Evolutionary conservation across 306 rosid genomes (phyloP), one percentile per base, ranked within the genome.

Genomic region (Myrica gale): DNA sequence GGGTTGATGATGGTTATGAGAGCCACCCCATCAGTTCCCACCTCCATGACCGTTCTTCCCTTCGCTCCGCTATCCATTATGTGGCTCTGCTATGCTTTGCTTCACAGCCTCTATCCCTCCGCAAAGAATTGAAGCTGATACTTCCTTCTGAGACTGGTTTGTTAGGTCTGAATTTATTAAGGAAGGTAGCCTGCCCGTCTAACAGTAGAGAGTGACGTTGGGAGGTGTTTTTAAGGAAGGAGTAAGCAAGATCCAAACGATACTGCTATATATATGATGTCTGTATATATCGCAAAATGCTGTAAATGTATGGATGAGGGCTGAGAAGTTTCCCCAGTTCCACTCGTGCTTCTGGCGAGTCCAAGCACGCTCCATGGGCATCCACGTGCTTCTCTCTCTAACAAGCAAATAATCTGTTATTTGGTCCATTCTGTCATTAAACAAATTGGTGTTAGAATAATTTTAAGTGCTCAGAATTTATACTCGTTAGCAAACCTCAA

Each of bases 171-270:
- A 62, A 76, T 66, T 43, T 71, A n/a, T 26, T 26, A 5, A 16
- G 55, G 26, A 26, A 5, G 68, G 72, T 76, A 37, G 1, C 84
- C 80, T 44, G 78, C 41, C 60, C 63, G 79, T 78, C 20, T 16
- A 9, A 52, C 69, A 15, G 26, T 20, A 19, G 12, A 23, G 6
- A 6, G 12, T 39, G 79, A 71, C 71, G 82, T 23, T n/a, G 62
- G 55, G 42, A n/a, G 15, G 60, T 53, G 37, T 41, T 72, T n/a
- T 37, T 4, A 69, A 26, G 56, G 47, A 66, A 67, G 60, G 37
- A 2, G 3, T 3, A 32, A 32, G 37, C 37, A 2, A 32, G 37
- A 32, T 32, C 37, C 3, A 32, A 32, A 32, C 37, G 37, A 32
- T 32, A 32, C 37, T 32, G 37, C 3, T 32, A 32, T 32, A 32